Percentiles rank a stretch among this genome's conserved stretches.
These are phyloP conservation scores for Umbelopsis vinacea DNA, from an alignment of 192 early-diverging fungal genomes.

Conservation along the genomic window DNA sequence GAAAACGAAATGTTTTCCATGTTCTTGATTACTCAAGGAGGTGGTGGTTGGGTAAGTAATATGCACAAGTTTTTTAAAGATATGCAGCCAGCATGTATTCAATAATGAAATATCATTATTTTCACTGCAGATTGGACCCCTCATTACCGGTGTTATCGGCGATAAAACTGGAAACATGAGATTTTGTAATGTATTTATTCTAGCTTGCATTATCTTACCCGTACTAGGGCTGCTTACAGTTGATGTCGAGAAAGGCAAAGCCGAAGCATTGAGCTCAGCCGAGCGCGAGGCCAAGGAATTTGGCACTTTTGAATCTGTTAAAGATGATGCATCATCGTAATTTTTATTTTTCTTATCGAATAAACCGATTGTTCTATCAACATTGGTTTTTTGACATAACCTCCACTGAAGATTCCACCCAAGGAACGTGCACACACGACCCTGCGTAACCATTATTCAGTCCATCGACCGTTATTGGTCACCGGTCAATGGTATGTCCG, in stretches of 20 bases:
- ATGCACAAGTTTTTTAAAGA: background rate
- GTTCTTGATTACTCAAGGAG: conserved; percentile 55
- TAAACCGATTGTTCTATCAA: background rate
- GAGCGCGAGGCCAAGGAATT: background rate
- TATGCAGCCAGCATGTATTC: background rate
- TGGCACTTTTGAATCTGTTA: background rate
- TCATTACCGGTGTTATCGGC: conserved; percentile 42
- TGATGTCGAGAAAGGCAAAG: conserved; percentile 57
- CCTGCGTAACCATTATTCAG: too few species aligned
- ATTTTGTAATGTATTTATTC: conserved; percentile 52
- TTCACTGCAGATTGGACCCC: conserved; percentile 60
- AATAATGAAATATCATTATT: background rate
- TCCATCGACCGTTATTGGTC: too few species aligned
- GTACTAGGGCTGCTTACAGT: conserved; percentile 46
- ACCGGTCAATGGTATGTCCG: too few species aligned
- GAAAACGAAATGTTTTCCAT: conserved; percentile 71
- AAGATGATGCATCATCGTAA: background rate
- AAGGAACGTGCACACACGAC: background rate
- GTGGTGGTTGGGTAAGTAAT: conserved; percentile 13
- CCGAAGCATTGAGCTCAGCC: conserved; percentile 39
- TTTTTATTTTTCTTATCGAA: background rate
- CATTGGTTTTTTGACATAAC: too few species aligned
- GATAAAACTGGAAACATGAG: conserved; percentile 49
- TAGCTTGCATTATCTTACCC: conserved; percentile 49
- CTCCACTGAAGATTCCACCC: background rate